A percentile compares a stretch with the other conserved stretches of the same genome.
These are phyloP conservation scores for Terana coerulea DNA, from an alignment of 768 basidiomycete genomes.

Conservation along the genomic window DNA sequence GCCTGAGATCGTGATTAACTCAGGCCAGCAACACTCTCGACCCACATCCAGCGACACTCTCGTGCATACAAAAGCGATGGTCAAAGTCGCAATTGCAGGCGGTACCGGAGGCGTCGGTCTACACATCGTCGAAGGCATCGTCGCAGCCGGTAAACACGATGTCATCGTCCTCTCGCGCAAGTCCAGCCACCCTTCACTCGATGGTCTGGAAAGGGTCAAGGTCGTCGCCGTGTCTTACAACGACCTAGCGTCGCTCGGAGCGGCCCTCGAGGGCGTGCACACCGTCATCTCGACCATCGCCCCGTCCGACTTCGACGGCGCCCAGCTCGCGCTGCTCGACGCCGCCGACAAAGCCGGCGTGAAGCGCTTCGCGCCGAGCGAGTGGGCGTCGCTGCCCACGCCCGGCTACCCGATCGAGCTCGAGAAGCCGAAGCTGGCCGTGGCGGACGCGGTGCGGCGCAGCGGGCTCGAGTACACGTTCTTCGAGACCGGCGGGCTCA, in stretches of 20 bases:
- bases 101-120: conserved; percentile 4
- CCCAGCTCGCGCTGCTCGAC: conserved; percentile 6
- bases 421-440: neutral
- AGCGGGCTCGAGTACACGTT: conserved; percentile 12
- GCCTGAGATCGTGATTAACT: too few relatives aligned
- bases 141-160: conserved; percentile 2
- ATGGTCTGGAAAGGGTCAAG: neutral
- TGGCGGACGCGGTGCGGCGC: conserved; percentile 1
- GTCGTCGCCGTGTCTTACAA: conserved; percentile 4
- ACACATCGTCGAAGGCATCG: conserved; percentile 6
- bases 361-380: conserved; percentile 10
- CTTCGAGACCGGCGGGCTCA: conserved; percentile 10
- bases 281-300: conserved; percentile 8
- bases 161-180: conserved; percentile 9
- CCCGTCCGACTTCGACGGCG: neutral
- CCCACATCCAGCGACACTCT: too few relatives aligned
- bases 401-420: conserved; percentile 4
- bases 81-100: conserved; percentile 12
- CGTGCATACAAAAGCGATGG: conserved; percentile 4
- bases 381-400: neutral
- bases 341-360: neutral
- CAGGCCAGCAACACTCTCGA: too few relatives aligned
- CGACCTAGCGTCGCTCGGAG: conserved; percentile 3
- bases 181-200: neutral
- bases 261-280: conserved; percentile 5